These are phyloP conservation scores for Dendrobium nobile DNA, from an alignment of 106 monocot genomes.

Conservation along the genomic window DNA sequence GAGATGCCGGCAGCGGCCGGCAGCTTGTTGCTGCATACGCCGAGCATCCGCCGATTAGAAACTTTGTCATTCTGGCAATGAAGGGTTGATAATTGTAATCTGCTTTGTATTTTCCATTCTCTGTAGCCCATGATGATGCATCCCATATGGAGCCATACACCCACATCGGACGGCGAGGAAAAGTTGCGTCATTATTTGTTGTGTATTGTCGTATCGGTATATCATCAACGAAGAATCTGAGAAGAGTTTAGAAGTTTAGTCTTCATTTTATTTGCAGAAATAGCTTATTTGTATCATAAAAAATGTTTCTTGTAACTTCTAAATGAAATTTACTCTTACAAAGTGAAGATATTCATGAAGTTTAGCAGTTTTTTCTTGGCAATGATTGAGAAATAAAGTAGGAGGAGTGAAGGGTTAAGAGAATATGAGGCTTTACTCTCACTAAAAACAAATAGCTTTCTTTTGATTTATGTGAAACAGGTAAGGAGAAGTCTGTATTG, in stretches of 20 bases:
- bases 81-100: constrained; percentile 73
- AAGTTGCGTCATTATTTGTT: constrained; percentile 39
- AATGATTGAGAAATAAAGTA: no score
- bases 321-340: no score
- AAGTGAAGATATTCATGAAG: no score
- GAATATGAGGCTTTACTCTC: no score
- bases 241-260: background rate
- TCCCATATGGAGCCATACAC: constrained; percentile 88
- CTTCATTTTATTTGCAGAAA: background rate
- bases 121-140: constrained; percentile 78
- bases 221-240: constrained; percentile 78
- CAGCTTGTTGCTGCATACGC: constrained; percentile 28
- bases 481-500: background rate
- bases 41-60: constrained; percentile 45
- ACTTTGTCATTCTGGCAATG: constrained; percentile 36
- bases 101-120: constrained; percentile 61
- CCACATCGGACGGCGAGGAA: constrained; percentile 77
- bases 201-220: constrained; percentile 55
- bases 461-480: background rate
- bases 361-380: no score
- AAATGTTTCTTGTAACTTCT: no score
- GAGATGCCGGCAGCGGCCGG: constrained; percentile 36
- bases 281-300: no score
- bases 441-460: background rate
- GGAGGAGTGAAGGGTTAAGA: no score